Base-by-base conservation (phyloP, 164 flowering plant species). In the Annona squamosa region DNA sequence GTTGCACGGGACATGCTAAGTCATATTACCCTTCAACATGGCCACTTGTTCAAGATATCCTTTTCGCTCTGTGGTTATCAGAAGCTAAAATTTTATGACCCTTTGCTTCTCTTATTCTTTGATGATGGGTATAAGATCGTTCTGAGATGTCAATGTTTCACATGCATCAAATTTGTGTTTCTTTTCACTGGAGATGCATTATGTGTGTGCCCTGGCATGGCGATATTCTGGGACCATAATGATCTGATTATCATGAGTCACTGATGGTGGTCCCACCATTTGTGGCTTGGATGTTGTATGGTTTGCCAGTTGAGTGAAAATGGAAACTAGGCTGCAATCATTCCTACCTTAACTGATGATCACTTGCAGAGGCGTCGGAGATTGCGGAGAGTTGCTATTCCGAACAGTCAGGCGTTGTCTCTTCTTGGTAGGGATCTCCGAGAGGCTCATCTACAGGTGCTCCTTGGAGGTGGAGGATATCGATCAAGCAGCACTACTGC, bases 391-490 rank as follows among this genome's bases (percentile, higher is more conserved):
- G 88, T 90, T 65, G 91, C 90, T 52, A 72, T 90, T 75, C 94
- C 97, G 18, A 91, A 81, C 75, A 88, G 87, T 79, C 94, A 90
- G 77, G 83, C 95, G 52, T 73, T 90, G 68, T 89, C 97, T 37
- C 83, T 89, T 18, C 81, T 93, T 67, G 89, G 97, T n/a, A 86
- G 94, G 71, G 98, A 93, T 78, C 91, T 93, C 73, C 90, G 94
- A 3, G 98, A 93, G 85, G 93, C 97, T 77, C 97, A 93, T 82
- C 79, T 93, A 52, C 93, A 90, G 82, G 90, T 88, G 59, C 91
- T 93, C 79, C 75, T 93, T 16, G 97, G 98, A 17, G 89, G 97
- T 77, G 81, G 92, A 57, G 91, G 90, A 74, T 84, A 76, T 76
- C 86, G 90, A 63, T 83, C 97, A 73, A 84, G 72, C 80, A 83